Base-by-base conservation (phyloP, 768 basidiomycete genomes). In the Tylopilus cervinicoccineus region DNA sequence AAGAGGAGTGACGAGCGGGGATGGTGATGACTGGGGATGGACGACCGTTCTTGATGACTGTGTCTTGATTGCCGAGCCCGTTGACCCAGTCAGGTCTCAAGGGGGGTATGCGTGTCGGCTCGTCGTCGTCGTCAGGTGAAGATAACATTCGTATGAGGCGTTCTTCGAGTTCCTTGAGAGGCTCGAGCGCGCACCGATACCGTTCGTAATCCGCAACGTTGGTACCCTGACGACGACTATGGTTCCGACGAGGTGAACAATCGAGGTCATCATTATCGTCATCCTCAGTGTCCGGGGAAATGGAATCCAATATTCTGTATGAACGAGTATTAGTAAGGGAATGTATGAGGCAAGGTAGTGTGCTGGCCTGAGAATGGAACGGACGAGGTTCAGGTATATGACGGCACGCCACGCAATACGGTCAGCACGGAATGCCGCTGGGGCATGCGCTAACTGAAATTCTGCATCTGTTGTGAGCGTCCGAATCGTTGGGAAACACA, bases 391-490 rank as follows among this genome's bases (percentile, higher is more conserved):
- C 51, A 92, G 78, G 70, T 92, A 93, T 59, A 93, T 86, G 57
- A 93, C 88, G 42, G 86, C 79, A 43, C 89, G 81, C 89, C 89
- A 93, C 23, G 88, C 86, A 47, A 87, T 81, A 53, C 89, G 77
- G 63, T 92, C 88, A 16, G 83, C 80, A 55, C 79, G 80, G 66
- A 93, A 91, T 31, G 84, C 79, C 29, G 79, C 80, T 9, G 85
- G 85, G 1, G 84, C 77, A 62, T 92, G 87, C 62, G 90, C 67
- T 12, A 93, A 75, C 66, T 91, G 88, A 60, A 91, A 92, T 71
- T 91, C 88, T 91, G 72, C 42, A 53, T 54, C 29, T 43, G 40
- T 33, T 24, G 47, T 66, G 29, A 64, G 66, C 53, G 16, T 42
- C 46, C 37, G 38, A 37, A 38, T 53, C 20, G 26, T 34, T 37